These are phyloP conservation scores for Tylopilus sp. DNA, from an alignment of 768 basidiomycete genomes.

Conservation along the genomic window DNA sequence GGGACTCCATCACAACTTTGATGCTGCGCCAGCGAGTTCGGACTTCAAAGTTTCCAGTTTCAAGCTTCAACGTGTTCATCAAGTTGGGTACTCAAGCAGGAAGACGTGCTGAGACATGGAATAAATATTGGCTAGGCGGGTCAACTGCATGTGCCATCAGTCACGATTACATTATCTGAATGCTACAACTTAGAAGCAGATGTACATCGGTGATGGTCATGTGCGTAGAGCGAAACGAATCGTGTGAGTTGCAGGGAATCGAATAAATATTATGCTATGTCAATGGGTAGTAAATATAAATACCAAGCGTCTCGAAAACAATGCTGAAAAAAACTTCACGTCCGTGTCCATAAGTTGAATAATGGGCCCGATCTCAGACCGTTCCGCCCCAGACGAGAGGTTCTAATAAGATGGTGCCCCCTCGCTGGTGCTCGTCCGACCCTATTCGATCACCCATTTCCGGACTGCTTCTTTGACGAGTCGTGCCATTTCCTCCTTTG, in stretches of 20 bases:
- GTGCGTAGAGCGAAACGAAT: background rate
- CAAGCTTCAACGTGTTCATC: no score
- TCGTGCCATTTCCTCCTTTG: slow-evolving; percentile 69
- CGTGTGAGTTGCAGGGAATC: slow-evolving; percentile 1
- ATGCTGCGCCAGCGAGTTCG: no score
- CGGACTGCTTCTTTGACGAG: slow-evolving; percentile 70
- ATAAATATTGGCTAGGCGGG: background rate
- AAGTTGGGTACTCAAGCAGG: no score
- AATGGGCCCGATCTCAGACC: background rate
- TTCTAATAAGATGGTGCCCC: background rate
- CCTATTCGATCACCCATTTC: slow-evolving; percentile 63
- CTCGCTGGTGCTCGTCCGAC: background rate
- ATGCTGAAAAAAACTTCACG: slow-evolving; percentile 1
- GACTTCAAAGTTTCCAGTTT: no score
- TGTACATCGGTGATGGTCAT: slow-evolving; percentile 14
- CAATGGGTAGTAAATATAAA: no score
- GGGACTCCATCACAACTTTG: no score
- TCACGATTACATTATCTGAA: slow-evolving; percentile 11
- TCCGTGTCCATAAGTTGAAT: background rate
- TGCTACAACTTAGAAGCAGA: slow-evolving; percentile 17
- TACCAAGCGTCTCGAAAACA: background rate
- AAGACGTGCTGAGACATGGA: no score
- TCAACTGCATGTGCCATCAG: background rate
- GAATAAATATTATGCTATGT: slow-evolving; percentile 14
- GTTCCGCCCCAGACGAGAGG: background rate